These are phyloP conservation scores for Dothiorella sarmentorum DNA, from an alignment of 2,329 filamentous ascomycete species.

Conservation along the genomic window DNA sequence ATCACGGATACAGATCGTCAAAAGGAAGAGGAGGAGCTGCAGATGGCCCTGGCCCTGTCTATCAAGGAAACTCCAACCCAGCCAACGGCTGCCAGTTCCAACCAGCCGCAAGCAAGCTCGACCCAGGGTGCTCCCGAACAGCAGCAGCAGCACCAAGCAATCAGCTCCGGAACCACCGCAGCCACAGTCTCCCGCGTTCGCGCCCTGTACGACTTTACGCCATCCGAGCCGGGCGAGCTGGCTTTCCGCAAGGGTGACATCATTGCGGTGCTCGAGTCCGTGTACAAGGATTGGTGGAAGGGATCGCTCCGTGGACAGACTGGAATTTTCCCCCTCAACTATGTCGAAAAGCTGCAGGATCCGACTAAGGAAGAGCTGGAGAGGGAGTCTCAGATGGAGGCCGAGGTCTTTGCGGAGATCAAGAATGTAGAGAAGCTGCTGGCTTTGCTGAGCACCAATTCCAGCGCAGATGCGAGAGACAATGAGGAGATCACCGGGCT, in stretches of 20 bases:
- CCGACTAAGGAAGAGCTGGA: slow-evolving; percentile 92
- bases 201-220: slow-evolving; percentile 90
- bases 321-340: slow-evolving; percentile 97
- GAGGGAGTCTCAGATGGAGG: slow-evolving; percentile 92
- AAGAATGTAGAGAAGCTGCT: slow-evolving; percentile 78
- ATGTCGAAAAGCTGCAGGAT: slow-evolving; percentile 95
- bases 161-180: slow-evolving; percentile 82
- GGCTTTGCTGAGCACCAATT: slow-evolving; percentile 82
- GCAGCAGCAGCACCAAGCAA: slow-evolving; percentile 52
- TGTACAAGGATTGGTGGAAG: slow-evolving; percentile 99
- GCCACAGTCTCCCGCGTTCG: slow-evolving; percentile 93
- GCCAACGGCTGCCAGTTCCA: slow-evolving; percentile 38
- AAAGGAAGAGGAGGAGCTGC: slow-evolving; percentile 95
- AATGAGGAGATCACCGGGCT: slow-evolving; percentile 92
- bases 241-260: slow-evolving; percentile 96
- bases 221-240: slow-evolving; percentile 88
- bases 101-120: slow-evolving; percentile 36
- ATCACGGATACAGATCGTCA: slow-evolving; percentile 86
- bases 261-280: slow-evolving; percentile 93
- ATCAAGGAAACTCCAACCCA: slow-evolving; percentile 71
- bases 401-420: slow-evolving; percentile 72
- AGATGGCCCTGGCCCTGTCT: slow-evolving; percentile 90
- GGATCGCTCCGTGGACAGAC: slow-evolving; percentile 91
- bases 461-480: slow-evolving; percentile 68
- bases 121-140: background rate